Evolutionary conservation across 768 basidiomycete genomes (phyloP).

Genomic region (Hydnomerulius pinastri): DNA sequence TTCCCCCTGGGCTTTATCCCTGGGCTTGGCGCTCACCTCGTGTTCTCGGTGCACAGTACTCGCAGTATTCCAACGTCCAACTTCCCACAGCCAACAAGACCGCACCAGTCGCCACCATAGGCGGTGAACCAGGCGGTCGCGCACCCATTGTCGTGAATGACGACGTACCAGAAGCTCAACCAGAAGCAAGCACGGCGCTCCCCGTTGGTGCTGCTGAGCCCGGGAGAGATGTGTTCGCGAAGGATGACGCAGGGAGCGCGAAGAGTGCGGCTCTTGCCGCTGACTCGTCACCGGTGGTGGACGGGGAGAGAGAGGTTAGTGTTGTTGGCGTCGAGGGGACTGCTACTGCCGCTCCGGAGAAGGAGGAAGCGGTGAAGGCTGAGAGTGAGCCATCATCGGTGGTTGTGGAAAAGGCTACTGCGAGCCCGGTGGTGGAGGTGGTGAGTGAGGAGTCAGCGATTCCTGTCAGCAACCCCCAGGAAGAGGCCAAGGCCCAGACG

Average conservation of each 20-base stretch:
- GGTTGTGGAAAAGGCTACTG: not conserved
- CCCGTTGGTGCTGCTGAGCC: conserved; percentile 65
- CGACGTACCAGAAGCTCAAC: conserved; percentile 9
- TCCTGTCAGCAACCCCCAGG: conserved; percentile 3
- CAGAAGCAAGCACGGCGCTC: conserved; percentile 37
- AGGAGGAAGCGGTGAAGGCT: conserved; percentile 9
- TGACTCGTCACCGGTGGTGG: not conserved
- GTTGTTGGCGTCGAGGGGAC: conserved; percentile 21
- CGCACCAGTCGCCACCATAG: conserved; percentile 46
- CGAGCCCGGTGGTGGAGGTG: not conserved
- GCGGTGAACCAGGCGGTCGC: conserved; percentile 55
- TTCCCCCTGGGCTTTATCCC: conserved; percentile 2
- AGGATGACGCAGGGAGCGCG: conserved; percentile 44
- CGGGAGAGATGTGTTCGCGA: conserved; percentile 72
- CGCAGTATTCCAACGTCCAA: conserved; percentile 47
- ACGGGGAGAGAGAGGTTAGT: conserved; percentile 38
- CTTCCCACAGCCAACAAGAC: conserved; percentile 43
- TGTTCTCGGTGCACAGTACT: conserved; percentile 44
- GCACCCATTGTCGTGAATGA: conserved; percentile 56
- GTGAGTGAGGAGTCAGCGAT: conserved; percentile 2
- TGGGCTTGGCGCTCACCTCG: not conserved
- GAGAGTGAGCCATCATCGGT: not conserved
- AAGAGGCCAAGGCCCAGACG: too few relatives aligned
- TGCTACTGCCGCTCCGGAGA: not conserved
- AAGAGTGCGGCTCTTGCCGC: conserved; percentile 41